Base-by-base conservation (phyloP, 2,329 filamentous ascomycete genomes). In the Plenodomus biglobosus region DNA sequence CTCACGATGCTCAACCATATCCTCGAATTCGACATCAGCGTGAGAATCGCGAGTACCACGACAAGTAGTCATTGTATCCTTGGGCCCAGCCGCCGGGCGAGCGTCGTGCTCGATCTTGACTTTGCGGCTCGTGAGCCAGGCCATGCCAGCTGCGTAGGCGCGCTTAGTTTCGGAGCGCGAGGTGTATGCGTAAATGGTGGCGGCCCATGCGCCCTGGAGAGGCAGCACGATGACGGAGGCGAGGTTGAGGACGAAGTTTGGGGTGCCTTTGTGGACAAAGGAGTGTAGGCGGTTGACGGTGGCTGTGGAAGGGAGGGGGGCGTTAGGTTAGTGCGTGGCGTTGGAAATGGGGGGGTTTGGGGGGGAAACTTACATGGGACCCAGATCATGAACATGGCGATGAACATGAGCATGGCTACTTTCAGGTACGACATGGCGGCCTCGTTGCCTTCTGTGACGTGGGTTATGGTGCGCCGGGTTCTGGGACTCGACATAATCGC, bases 151-250 rank as follows among this genome's bases (percentile, higher is more conserved):
- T 13, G 39, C 40, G 8, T 52, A 51, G 4, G 61, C 62, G 15
- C 59, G 56, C 24, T 55, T 63, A 34, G 60, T 66, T 35, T 69
- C 68, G 0, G 51, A 34, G 52, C 64, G 65, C 0, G 64, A 65
- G 0, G 65, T 67, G 16, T 60, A 65, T 4, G 84, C 73, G 70
- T 94, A 95, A 57, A 95, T 90, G 48, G 88, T 70, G 16, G 85
- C 82, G 67, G 95, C 95, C 88, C 89, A 94, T 62, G 92, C 88
- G 0, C 90, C 90, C 66, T 95, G 90, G 0, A 91, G 78, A 0
- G 90, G 89, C 8, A 95, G 78, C 1, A 94, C 88, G 35, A 90
- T 79, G 0, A 87, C 84, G 18, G 86, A 85, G 55, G 85, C 81
- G 55, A 87, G 84, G 60, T 89, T 84, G 19, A 94, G 80, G 0